Conservation (phyloP, 2,329 filamentous ascomycete genomes). For the Phaeosphaeria sp. region DNA sequence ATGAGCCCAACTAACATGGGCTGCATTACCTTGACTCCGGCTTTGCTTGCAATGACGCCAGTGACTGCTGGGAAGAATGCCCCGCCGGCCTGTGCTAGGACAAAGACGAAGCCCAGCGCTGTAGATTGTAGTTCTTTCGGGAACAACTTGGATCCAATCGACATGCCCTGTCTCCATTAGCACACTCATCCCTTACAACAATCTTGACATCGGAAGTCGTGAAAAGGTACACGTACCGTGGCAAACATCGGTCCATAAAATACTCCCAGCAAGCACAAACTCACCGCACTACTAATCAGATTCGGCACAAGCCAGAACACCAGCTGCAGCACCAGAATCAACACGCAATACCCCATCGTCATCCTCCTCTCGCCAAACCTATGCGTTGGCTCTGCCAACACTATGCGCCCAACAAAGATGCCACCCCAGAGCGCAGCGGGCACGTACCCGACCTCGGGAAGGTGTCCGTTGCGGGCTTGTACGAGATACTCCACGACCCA, state of each 20-base stretch:
- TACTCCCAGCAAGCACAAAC: slow-evolving; percentile 63
- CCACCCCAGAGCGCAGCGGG: slow-evolving; percentile 65
- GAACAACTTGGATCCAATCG: slow-evolving; percentile 62
- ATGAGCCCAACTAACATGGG: slow-evolving; percentile 31
- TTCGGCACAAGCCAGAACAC: slow-evolving; percentile 36
- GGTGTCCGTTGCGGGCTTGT: slow-evolving; percentile 62
- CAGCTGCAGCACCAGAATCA: slow-evolving; percentile 55
- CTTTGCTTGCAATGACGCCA: slow-evolving; percentile 55
- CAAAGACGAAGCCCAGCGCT: slow-evolving; percentile 63
- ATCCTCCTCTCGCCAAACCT: slow-evolving; percentile 66
- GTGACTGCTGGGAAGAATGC: slow-evolving; percentile 64
- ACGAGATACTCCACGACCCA: slow-evolving; percentile 73
- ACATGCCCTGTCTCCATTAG: slow-evolving; percentile 55
- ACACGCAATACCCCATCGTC: slow-evolving; percentile 61
- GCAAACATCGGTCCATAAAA: slow-evolving; percentile 67
- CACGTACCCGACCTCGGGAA: slow-evolving; percentile 67
- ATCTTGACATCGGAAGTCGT: no score
- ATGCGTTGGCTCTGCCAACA: not conserved
- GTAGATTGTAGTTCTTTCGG: slow-evolving; percentile 55
- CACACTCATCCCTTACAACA: not conserved
- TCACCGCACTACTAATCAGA: slow-evolving; percentile 56
- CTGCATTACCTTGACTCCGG: slow-evolving; percentile 31
- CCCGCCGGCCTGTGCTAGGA: slow-evolving; percentile 63
- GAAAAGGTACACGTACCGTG: slow-evolving; percentile 49
- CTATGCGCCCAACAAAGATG: slow-evolving; percentile 53